These are phyloP conservation scores for Flaveria floridana DNA, from an alignment of 140 eudicot species.

Conservation along the genomic window DNA sequence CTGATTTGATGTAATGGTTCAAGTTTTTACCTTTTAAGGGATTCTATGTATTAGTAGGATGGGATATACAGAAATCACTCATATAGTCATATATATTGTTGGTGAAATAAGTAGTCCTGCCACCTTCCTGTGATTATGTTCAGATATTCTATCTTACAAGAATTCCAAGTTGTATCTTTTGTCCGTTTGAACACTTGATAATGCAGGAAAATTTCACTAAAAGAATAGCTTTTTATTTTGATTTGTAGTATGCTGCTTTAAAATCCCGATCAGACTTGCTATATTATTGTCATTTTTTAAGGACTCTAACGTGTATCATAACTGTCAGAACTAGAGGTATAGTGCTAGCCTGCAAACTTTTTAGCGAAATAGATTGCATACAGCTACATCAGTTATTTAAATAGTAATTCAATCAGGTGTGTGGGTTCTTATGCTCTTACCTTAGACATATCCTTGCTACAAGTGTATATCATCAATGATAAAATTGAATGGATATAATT, in stretches of 20 bases:
- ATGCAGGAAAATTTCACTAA: neutral
- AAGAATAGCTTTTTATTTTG: neutral
- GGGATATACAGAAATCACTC: neutral
- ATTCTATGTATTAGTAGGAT: conserved; percentile 2
- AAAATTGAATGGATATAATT: neutral
- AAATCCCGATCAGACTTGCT: neutral
- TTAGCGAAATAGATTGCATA: neutral
- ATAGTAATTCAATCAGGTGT: neutral
- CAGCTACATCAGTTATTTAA: neutral
- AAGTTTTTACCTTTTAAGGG: neutral
- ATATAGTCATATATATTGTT: neutral
- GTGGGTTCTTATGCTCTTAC: neutral
- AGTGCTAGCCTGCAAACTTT: neutral
- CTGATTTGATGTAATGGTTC: neutral
- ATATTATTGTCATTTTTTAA: neutral
- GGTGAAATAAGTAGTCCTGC: neutral
- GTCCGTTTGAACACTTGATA: neutral
- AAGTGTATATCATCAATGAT: neutral
- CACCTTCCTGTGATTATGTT: neutral
- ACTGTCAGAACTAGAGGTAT: neutral
- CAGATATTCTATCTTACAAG: neutral
- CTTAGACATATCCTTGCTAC: neutral
- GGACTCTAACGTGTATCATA: neutral
- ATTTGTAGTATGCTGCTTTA: neutral
- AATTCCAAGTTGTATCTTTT: neutral